These are phyloP conservation scores for Teunomyces aglyptinius DNA, from an alignment of 805 yeast genomes.

Conservation along the genomic window DNA sequence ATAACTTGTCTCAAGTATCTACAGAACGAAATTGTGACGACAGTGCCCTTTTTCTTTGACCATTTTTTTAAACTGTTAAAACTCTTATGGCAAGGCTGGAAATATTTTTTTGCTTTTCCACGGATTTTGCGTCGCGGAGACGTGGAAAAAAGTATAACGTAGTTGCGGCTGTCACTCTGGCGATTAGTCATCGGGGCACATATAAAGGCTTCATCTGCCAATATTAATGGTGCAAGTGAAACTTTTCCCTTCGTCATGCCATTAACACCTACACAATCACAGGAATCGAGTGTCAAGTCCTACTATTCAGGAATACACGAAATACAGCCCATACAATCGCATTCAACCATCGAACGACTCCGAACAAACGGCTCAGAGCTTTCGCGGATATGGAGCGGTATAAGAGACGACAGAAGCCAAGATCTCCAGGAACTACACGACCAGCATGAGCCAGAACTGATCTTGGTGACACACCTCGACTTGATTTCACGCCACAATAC, in stretches of 20 bases:
- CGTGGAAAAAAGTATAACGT: neutral
- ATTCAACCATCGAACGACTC: neutral
- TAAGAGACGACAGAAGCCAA: constrained; percentile 20
- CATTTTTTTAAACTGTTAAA: too few species aligned
- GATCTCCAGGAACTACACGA: constrained; percentile 14
- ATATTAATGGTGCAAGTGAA: neutral
- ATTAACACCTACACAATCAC: neutral
- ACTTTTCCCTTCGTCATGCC: neutral
- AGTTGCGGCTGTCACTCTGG: neutral
- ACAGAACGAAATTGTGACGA: too few species aligned
- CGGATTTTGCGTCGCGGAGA: neutral
- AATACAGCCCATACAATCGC: neutral
- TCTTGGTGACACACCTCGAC: constrained; percentile 18
- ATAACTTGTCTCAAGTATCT: too few species aligned
- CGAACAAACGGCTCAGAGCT: constrained; percentile 14
- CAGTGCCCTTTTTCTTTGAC: too few species aligned
- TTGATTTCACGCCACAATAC: constrained; percentile 10
- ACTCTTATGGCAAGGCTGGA: too few species aligned
- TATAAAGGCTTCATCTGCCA: neutral
- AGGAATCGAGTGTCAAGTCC: neutral
- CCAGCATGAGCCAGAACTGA: constrained; percentile 13
- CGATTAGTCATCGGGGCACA: neutral
- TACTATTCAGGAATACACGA: neutral
- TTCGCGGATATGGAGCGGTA: constrained; percentile 18
- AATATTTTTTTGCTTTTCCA: neutral